These are phyloP conservation scores for Veloporphyrellus conicus DNA, from an alignment of 1,284 basidiomycete species.

Conservation along the genomic window DNA sequence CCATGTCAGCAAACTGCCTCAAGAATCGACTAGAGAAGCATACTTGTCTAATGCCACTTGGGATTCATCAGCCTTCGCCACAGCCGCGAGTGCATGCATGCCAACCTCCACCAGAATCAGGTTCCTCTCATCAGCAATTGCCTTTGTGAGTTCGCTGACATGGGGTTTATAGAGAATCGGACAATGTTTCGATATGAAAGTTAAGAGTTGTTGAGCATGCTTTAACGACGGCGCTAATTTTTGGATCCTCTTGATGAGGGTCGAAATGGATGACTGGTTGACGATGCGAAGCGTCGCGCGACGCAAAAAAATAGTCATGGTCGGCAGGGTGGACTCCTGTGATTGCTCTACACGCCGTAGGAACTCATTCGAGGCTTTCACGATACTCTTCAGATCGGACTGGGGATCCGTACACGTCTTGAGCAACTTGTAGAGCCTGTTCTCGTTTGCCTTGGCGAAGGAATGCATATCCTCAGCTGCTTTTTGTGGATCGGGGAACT, in stretches of 20 bases:
- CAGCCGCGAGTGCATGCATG: slow-evolving; percentile 71
- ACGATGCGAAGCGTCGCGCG: slow-evolving; percentile 70
- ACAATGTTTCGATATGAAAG: slow-evolving; percentile 72
- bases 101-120: slow-evolving; percentile 59
- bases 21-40: slow-evolving; percentile 8
- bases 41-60: slow-evolving; percentile 68
- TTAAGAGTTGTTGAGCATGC: slow-evolving; percentile 51
- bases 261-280: slow-evolving; percentile 83
- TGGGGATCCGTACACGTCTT: slow-evolving; percentile 79
- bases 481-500: slow-evolving; percentile 69
- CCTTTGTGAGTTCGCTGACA: slow-evolving; percentile 68
- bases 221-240: slow-evolving; percentile 41
- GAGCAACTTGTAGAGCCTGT: slow-evolving; percentile 79
- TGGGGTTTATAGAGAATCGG: slow-evolving; percentile 75
- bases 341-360: slow-evolving; percentile 70
- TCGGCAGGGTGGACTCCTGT: slow-evolving; percentile 57
- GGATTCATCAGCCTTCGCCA: slow-evolving; percentile 56
- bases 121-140: slow-evolving; percentile 64
- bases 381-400: slow-evolving; percentile 74
- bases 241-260: slow-evolving; percentile 67
- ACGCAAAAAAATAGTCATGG: slow-evolving; percentile 72
- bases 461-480: slow-evolving; percentile 73
- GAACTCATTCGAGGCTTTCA: slow-evolving; percentile 82
- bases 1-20: slow-evolving; percentile 1
- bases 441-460: slow-evolving; percentile 87